Percentiles rank a stretch among this genome's conserved stretches.
Evolutionary conservation across 2,329 filamentous ascomycete species (phyloP).

Genomic region (Pseudopithomyces chartarum): DNA sequence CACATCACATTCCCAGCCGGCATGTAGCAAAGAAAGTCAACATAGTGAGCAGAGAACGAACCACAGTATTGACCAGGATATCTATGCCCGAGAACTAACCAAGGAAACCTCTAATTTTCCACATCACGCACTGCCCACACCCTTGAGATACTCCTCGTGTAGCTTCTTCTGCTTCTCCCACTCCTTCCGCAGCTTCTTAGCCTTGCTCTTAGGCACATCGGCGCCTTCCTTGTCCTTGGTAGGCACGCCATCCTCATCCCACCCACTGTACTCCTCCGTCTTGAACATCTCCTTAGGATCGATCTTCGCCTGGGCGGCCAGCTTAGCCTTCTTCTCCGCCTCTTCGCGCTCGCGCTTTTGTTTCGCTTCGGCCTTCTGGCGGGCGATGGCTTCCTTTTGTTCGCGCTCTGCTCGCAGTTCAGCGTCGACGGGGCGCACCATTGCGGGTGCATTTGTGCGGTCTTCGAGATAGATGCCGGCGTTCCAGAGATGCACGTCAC

Average conservation of each 20-base stretch:
- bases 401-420: conserved; percentile 59
- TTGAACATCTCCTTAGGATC: conserved; percentile 64
- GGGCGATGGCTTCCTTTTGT: conserved; percentile 56
- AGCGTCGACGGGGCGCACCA: conserved; percentile 71
- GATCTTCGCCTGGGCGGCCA: conserved; percentile 62
- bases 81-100: neutral
- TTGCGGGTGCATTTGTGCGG: conserved; percentile 70
- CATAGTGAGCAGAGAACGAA: neutral
- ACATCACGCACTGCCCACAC: conserved; percentile 9
- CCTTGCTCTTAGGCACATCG: conserved; percentile 77
- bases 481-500: conserved; percentile 80
- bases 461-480: conserved; percentile 89
- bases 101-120: neutral
- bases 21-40: too few species aligned
- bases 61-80: neutral
- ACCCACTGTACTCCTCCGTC: conserved; percentile 69
- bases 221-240: conserved; percentile 76
- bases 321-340: conserved; percentile 58
- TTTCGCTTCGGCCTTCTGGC: conserved; percentile 51
- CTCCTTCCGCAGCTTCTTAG: conserved; percentile 85
- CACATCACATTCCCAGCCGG: too few species aligned
- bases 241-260: conserved; percentile 83
- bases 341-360: conserved; percentile 64
- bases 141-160: conserved; percentile 59
- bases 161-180: conserved; percentile 90